These are phyloP conservation scores for Coelastrella sp. DNA, from an alignment of 139 green algal species.

Conservation along the genomic window DNA sequence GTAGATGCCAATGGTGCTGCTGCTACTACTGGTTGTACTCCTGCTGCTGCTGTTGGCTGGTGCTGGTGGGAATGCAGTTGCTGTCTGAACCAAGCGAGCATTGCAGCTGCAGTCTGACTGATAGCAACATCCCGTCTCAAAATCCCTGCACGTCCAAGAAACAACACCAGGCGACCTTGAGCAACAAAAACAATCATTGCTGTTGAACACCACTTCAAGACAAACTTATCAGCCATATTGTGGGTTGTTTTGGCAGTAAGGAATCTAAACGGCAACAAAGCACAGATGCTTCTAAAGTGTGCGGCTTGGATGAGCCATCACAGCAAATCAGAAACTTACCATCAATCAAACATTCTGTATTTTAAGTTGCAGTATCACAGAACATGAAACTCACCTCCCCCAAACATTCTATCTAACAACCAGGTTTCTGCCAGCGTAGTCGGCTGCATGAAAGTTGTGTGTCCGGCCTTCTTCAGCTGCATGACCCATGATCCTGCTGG, in stretches of 20 bases:
- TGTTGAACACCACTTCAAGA: too few species aligned
- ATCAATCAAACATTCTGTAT: too few species aligned
- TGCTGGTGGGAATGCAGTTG: background rate
- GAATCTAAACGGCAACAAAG: too few species aligned
- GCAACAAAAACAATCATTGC: too few species aligned
- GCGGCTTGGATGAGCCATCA: too few species aligned
- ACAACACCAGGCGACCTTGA: too few species aligned
- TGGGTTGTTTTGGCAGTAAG: too few species aligned
- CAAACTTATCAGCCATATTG: too few species aligned
- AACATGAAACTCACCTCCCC: slow-evolving; percentile 48
- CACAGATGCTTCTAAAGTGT: too few species aligned
- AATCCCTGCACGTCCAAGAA: too few species aligned
- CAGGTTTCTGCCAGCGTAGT: slow-evolving; percentile 37
- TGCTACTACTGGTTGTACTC: background rate
- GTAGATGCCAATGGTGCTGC: background rate
- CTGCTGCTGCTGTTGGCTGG: slow-evolving; percentile 14
- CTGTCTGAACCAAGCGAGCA: slow-evolving; percentile 31
- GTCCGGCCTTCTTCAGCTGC: slow-evolving; percentile 49
- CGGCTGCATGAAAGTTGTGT: slow-evolving; percentile 60
- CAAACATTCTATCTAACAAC: slow-evolving; percentile 56
- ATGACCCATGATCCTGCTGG: slow-evolving; percentile 36
- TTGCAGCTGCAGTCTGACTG: slow-evolving; percentile 18
- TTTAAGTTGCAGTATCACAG: too few species aligned
- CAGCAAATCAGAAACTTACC: too few species aligned
- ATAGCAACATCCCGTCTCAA: slow-evolving; percentile 1